phyloP scores from a whole-genome alignment of 306 rosid genomes.

The Vigna nakashimae region DNA sequence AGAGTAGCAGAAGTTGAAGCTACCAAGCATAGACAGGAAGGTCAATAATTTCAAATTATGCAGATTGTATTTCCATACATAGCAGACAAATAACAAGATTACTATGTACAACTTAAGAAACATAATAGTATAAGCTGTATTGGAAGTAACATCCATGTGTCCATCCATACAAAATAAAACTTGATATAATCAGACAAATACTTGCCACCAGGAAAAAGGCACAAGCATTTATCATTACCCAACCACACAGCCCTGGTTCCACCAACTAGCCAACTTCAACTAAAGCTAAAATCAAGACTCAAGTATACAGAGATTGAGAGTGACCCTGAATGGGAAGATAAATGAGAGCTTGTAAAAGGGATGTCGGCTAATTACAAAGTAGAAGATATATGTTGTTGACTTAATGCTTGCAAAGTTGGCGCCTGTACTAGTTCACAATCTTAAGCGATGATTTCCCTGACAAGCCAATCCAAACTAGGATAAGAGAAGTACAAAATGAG shows the following conservation, averaged over 20 bases:
- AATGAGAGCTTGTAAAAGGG: constrained; percentile 35
- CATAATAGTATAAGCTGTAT: constrained; percentile 6
- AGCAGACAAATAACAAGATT: constrained; percentile 12
- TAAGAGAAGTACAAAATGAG: constrained; percentile 92
- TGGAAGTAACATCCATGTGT: constrained; percentile 30
- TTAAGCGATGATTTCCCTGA: constrained; percentile 85
- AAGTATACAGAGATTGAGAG: constrained; percentile 20
- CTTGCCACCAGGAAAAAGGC: constrained; percentile 34
- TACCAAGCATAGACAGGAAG: not conserved
- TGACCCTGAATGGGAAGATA: constrained; percentile 32
- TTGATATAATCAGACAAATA: constrained; percentile 35
- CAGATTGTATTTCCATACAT: constrained; percentile 22
- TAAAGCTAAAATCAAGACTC: constrained; percentile 39
- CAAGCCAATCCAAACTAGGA: constrained; percentile 98
- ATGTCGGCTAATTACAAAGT: constrained; percentile 48
- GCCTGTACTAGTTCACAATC: constrained; percentile 23
- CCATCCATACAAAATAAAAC: constrained; percentile 37
- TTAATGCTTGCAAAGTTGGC: constrained; percentile 41
- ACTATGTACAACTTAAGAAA: constrained; percentile 38
- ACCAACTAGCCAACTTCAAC: constrained; percentile 42
- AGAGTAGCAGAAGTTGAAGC: too few relatives aligned
- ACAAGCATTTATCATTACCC: constrained; percentile 12
- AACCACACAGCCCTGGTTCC: constrained; percentile 32
- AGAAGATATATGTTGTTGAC: constrained; percentile 43
- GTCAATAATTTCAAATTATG: constrained; percentile 29